Evolutionary conservation across 2,329 filamentous ascomycete genomes (phyloP).

Genomic region (Knufia fluminis): DNA sequence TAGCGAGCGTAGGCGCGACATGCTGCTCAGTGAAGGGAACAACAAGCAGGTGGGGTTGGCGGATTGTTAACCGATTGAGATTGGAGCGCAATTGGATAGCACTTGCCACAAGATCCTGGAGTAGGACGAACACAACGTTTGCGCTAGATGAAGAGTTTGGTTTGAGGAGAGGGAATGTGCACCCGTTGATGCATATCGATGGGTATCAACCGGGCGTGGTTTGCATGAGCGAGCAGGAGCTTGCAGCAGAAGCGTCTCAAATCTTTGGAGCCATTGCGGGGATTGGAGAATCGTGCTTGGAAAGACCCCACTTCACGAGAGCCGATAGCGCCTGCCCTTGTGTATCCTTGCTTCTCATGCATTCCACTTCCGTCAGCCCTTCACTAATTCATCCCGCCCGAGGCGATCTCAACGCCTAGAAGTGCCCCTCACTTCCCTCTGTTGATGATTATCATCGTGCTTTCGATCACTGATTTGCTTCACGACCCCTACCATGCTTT

Average conservation of each 20-base stretch:
- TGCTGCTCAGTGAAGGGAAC: neutral
- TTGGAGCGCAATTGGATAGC: neutral
- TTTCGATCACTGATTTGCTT: neutral
- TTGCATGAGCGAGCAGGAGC: neutral
- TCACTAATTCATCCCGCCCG: neutral
- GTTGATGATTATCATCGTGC: neutral
- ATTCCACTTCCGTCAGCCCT: conserved; percentile 1
- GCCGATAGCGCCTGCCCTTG: neutral
- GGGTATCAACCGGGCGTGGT: neutral
- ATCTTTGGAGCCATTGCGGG: conserved; percentile 1
- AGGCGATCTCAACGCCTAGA: conserved; percentile 10
- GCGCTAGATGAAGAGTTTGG: neutral
- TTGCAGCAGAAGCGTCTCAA: neutral
- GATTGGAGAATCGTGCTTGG: conserved; percentile 1
- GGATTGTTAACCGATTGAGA: neutral
- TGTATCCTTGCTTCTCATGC: neutral
- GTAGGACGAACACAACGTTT: neutral
- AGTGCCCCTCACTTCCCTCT: neutral
- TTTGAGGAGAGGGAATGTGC: conserved; percentile 3
- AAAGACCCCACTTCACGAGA: neutral
- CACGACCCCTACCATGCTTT: neutral
- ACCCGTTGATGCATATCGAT: neutral
- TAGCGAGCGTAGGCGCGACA: conserved; percentile 1
- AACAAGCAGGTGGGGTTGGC: conserved; percentile 5
- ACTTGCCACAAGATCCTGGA: neutral